phyloP scores from a whole-genome alignment of 139 green algal species.

The Chlamydomonas asymmetrica region DNA sequence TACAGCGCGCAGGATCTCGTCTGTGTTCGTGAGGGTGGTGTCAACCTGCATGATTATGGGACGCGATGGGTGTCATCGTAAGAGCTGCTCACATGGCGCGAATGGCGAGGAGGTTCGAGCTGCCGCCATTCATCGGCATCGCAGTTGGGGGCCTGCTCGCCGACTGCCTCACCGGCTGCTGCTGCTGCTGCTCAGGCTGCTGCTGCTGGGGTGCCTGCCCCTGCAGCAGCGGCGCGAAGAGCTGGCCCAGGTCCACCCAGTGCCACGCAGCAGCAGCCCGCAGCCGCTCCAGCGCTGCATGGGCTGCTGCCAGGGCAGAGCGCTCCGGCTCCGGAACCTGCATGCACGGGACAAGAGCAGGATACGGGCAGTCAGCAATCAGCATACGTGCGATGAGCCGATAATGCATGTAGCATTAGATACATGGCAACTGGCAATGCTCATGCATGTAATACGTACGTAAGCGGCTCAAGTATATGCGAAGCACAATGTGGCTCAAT shows the following conservation, averaged over 20 bases:
- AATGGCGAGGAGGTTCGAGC: no score
- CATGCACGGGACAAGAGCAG: no score
- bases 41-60: no score
- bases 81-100: no score
- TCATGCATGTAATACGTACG: background rate
- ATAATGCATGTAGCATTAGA: background rate
- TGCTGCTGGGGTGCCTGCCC: no score
- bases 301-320: slow-evolving; percentile 46
- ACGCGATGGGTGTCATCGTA: no score
- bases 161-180: no score
- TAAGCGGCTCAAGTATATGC: background rate
- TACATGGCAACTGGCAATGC: background rate
- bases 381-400: background rate
- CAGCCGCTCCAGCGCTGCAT: slow-evolving; percentile 41
- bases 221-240: slow-evolving; percentile 51
- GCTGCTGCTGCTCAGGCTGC: no score
- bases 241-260: slow-evolving; percentile 66
- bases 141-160: no score
- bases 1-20: no score
- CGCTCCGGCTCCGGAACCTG: slow-evolving; percentile 30
- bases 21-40: no score
- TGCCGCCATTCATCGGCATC: no score
- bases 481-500: background rate
- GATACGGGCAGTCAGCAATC: background rate
- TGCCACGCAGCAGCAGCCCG: slow-evolving; percentile 57